Evolutionary conservation across 768 basidiomycete species (phyloP), one percentile per base, ranked within the genome.

Genomic region (Naganishia vaughanmartiniae): DNA sequence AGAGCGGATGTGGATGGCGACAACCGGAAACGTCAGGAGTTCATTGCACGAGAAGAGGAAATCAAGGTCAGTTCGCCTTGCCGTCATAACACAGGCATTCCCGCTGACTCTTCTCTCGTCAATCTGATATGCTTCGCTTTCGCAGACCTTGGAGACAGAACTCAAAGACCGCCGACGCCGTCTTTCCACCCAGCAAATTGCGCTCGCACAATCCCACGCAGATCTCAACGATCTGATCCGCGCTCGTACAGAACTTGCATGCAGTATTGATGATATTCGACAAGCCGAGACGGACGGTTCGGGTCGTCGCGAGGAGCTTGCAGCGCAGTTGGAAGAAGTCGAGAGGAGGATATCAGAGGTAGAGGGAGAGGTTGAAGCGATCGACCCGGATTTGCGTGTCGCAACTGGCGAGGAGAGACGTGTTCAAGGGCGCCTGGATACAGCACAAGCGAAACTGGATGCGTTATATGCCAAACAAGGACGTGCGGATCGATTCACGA

Each of bases 381-480:
- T 51, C 7, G 48, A 3, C 14, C 91, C 93, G 0, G 84, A 87
- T 53, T 93, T 90, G 87, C 88, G 87, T 55, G 76, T 83, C 83
- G 46, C 81, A 77, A 1, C 82, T 77, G 54, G 88, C 86, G 81
- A 81, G 78, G 81, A 83, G 70, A 70, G 75, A 53, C 73, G 75
- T 0, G 74, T 55, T 77, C 84, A 54, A 87, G 89, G 82, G 86
- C 87, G 84, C 31, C 84, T 96, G 73, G 92, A 94, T 72, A 87
- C 89, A 48, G 88, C 88, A 0, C 87, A 86, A 63, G 88, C 90
- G 0, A 86, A 84, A 55, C 82, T 97, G 3, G 84, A 86, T 0
- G 86, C 89, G 0, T 84, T 99, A 0, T 93, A 89, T 77, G 89
- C 90, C 2, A 98, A 98, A 78, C 93, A 92, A 79, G 93, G 93